phyloP scores from a whole-genome alignment of 176 grass and related monocot genomes.

The Lolium perenne region DNA sequence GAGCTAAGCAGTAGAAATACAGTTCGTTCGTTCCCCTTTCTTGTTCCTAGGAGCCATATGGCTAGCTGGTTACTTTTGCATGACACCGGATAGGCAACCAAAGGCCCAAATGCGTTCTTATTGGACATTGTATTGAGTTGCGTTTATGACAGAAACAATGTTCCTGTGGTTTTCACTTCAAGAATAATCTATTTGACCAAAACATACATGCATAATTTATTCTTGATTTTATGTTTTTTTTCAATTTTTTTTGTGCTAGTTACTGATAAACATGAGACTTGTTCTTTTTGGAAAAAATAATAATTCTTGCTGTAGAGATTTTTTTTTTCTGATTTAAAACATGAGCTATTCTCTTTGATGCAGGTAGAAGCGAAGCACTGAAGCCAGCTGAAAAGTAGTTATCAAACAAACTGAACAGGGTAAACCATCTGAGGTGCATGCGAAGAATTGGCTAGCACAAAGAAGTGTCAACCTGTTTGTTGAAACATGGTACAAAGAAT shows the following conservation, averaged over 20 bases:
- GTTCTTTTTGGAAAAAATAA: conserved; percentile 6
- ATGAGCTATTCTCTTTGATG: conserved; percentile 19
- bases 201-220: conserved; percentile 30
- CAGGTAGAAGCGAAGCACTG: conserved; percentile 9
- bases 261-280: neutral
- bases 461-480: too few relatives aligned
- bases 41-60: neutral
- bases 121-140: conserved; percentile 33
- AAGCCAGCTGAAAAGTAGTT: conserved; percentile 40
- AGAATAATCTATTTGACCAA: conserved; percentile 38
- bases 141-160: conserved; percentile 22
- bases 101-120: conserved; percentile 13
- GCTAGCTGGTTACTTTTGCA: conserved; percentile 18
- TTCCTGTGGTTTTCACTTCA: neutral
- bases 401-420: neutral
- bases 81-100: conserved; percentile 10
- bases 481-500: too few relatives aligned
- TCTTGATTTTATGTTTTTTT: conserved; percentile 32
- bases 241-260: conserved; percentile 21
- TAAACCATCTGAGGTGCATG: too few relatives aligned
- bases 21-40: too few relatives aligned
- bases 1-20: too few relatives aligned
- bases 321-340: conserved; percentile 20
- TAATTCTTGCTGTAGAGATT: conserved; percentile 15
- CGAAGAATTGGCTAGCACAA: too few relatives aligned